Conservation (phyloP, 202 grass and related monocot species). For the Tripidium arundinaceum region DNA sequence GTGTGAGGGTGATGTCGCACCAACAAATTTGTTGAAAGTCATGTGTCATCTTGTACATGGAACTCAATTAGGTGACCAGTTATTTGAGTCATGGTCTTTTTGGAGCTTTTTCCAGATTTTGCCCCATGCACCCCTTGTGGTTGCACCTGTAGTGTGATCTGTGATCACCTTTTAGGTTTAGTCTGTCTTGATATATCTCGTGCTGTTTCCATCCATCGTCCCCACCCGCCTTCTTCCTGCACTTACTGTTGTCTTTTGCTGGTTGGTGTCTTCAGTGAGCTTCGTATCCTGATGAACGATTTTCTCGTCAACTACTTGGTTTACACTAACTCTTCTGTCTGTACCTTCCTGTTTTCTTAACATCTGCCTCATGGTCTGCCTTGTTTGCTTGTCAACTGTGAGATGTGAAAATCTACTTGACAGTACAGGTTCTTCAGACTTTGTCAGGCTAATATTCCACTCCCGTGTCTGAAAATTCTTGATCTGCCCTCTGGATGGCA, state of each 20-base stretch:
- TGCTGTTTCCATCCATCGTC: background rate
- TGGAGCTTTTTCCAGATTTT: conserved; percentile 26
- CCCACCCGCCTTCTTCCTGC: background rate
- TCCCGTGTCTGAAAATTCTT: conserved; percentile 33
- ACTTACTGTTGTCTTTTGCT: background rate
- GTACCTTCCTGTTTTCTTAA: conserved; percentile 4
- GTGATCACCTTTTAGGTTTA: conserved; percentile 22
- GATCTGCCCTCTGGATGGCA: conserved; percentile 17
- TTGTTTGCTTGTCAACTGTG: conserved; percentile 25
- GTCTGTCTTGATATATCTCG: background rate
- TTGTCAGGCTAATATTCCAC: conserved; percentile 36
- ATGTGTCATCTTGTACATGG: conserved; percentile 24
- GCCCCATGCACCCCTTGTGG: background rate
- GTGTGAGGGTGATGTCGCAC: no score
- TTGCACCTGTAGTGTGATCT: background rate
- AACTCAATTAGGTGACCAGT: conserved; percentile 37
- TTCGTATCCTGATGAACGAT: conserved; percentile 23
- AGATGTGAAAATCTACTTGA: conserved; percentile 16
- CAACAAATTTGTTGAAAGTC: conserved; percentile 31
- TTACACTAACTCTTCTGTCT: conserved; percentile 27
- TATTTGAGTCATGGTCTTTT: conserved; percentile 28
- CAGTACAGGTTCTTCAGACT: conserved; percentile 22
- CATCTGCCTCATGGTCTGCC: conserved; percentile 30
- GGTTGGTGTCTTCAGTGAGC: conserved; percentile 29
- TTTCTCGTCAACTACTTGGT: conserved; percentile 7